Evolutionary conservation across 1,139 yeast species (phyloP), one percentile per base, ranked within the genome.

Genomic region (Arxiozyma slooffiae): DNA sequence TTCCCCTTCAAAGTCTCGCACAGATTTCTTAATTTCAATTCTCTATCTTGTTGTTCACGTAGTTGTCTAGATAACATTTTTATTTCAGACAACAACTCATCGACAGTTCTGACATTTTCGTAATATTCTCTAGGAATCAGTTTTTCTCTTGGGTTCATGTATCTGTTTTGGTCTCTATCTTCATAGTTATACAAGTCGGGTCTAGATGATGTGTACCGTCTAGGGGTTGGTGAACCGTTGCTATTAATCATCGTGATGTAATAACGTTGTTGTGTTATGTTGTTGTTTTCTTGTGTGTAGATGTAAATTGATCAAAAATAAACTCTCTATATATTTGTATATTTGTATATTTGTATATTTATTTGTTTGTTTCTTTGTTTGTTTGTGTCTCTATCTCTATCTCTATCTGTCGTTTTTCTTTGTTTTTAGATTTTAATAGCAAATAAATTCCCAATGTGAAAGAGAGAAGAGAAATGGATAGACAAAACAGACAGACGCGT

Each of bases 171-270:
- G 34, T 36, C 20, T 20, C 14, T 22, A 24, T 42, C 20, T n/a
- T 48, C 48, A 40, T 47, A 52, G 20, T 47, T 39, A 38, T 48
- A 36, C 9, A 39, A 36, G 14, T 39, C 47, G 8, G 38, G 36
- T 40, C 56, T 50, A 38, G 59, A 50, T n/a, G n/a, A n/a, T 23
- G 44, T 44, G 47, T 59, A 58, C 41, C 62, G 56, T 41, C 50
- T 54, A 22, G 61, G 62, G 7, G 62, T 59, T 4, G 62, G 61
- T 18, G 61, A 57, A 23, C 51, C 49, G 44, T 58, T n/a, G n/a
- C n/a, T 42, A 42, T 42, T 55, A 60, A 57, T 58, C 14, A 14
- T 14, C 14, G 11, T 11, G n/a, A n/a, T n/a, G n/a, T n/a, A n/a
- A n/a, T n/a, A n/a, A n/a, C n/a, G n/a, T n/a, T n/a, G n/a, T n/a